Conservation (phyloP, 352 stramenopile genomes). For the Globisporangium cystogenes region DNA sequence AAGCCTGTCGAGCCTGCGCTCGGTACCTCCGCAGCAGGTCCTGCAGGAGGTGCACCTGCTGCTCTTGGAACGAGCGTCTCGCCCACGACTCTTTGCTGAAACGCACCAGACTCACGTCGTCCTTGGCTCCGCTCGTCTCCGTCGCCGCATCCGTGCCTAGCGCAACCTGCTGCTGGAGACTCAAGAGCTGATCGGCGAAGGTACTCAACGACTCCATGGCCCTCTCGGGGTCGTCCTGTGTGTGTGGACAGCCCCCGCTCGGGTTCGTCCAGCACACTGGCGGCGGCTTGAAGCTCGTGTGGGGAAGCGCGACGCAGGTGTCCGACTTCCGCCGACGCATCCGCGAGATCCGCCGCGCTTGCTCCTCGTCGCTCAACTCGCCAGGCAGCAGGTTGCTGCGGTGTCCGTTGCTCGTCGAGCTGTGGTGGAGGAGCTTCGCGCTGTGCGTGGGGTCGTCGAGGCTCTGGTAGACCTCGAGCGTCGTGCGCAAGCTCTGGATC, state of each 20-base stretch:
- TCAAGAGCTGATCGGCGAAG: conserved; percentile 40
- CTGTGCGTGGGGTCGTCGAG: conserved; percentile 33
- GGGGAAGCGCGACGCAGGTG: conserved; percentile 5
- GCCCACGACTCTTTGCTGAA: conserved; percentile 20
- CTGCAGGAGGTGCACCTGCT: conserved; percentile 42
- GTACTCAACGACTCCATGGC: conserved; percentile 31
- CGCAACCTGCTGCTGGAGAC: conserved; percentile 26
- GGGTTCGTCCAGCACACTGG: conserved; percentile 15
- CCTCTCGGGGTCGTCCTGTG: conserved; percentile 48
- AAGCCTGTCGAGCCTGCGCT: conserved; percentile 35
- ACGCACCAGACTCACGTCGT: not conserved
- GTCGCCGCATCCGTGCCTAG: conserved; percentile 7
- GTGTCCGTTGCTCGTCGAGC: not conserved
- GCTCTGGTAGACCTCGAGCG: conserved; percentile 54
- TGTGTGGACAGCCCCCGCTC: conserved; percentile 27
- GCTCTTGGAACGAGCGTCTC: conserved; percentile 34
- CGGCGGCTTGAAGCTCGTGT: conserved; percentile 1
- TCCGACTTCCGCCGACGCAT: conserved; percentile 22
- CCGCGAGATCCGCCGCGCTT: not conserved
- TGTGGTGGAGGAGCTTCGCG: conserved; percentile 15
- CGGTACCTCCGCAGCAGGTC: conserved; percentile 44
- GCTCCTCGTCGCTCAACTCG: conserved; percentile 12
- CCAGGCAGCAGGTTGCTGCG: not conserved
- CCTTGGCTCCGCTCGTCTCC: not conserved
- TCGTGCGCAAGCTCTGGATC: conserved; percentile 56